These are phyloP conservation scores for Spathaspora hagerdaliae DNA, from an alignment of 805 yeast species.

Conservation along the genomic window DNA sequence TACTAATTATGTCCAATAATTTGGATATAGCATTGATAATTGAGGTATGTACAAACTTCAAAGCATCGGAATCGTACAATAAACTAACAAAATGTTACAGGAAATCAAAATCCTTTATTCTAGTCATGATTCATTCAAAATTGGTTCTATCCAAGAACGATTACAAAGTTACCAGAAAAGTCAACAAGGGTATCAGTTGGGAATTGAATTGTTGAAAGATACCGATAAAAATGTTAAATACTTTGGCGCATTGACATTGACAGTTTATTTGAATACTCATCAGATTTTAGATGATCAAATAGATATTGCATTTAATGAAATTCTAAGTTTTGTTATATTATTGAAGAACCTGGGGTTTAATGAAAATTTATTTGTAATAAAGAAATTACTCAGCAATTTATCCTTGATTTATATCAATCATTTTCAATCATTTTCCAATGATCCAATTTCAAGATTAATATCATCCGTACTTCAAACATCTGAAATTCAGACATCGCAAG, in stretches of 20 bases:
- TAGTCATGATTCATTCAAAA: conserved; percentile 31
- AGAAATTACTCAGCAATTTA: conserved; percentile 55
- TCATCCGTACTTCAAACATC: not conserved
- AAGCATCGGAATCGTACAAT: not conserved
- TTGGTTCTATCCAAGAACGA: conserved; percentile 45
- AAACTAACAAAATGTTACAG: conserved; percentile 14
- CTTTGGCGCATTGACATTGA: conserved; percentile 78
- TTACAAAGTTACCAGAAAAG: conserved; percentile 61
- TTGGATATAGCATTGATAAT: conserved; percentile 1
- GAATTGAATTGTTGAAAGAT: conserved; percentile 44
- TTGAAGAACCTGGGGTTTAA: conserved; percentile 2
- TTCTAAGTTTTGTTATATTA: conserved; percentile 1
- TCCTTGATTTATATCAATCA: conserved; percentile 44
- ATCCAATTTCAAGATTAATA: conserved; percentile 4
- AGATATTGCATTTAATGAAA: conserved; percentile 9
- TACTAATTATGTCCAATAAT: not conserved
- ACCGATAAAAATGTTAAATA: conserved; percentile 52
- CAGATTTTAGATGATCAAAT: conserved; percentile 8
- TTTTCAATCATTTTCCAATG: conserved; percentile 27
- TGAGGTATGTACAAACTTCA: conserved; percentile 1
- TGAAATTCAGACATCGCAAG: not conserved
- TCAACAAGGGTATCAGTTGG: conserved; percentile 52
- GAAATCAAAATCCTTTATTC: conserved; percentile 44
- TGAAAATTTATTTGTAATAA: conserved; percentile 38
- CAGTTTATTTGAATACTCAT: conserved; percentile 51